Percentiles rank a stretch among this genome's conserved stretches.
phyloP scores from a whole-genome alignment of 179 eudicot species.

The Actinidia polygama region DNA sequence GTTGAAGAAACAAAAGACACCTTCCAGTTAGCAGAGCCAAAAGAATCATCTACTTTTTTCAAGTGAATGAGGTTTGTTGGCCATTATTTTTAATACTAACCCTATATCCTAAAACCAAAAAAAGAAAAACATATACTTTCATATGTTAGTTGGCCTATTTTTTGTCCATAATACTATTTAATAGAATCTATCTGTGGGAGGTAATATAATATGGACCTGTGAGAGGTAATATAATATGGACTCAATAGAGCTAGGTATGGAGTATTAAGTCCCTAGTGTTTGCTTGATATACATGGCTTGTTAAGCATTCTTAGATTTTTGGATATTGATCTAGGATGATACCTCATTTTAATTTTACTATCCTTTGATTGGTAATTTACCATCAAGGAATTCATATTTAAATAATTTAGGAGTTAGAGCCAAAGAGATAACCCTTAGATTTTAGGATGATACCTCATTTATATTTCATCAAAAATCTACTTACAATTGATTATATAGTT shows the following conservation, averaged over 20 bases:
- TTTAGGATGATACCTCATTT: too few relatives aligned
- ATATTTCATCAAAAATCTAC: background rate
- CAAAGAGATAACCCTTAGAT: background rate
- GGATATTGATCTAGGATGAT: background rate
- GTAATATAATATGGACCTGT: background rate
- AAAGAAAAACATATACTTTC: background rate
- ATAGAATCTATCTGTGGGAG: background rate
- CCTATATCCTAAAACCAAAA: too few relatives aligned
- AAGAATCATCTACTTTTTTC: constrained; percentile 88
- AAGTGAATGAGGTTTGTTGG: constrained; percentile 90
- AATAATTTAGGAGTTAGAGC: background rate
- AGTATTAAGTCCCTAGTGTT: background rate
- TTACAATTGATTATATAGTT: background rate
- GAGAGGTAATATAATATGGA: background rate
- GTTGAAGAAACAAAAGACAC: constrained; percentile 96
- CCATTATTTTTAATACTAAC: background rate
- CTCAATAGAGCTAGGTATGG: background rate
- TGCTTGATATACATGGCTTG: background rate
- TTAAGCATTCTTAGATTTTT: background rate
- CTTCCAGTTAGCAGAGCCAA: constrained; percentile 95
- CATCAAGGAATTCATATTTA: background rate
- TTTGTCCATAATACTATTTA: background rate
- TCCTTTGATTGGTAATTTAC: background rate
- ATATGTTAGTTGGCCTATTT: background rate
- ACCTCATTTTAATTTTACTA: background rate